These are phyloP conservation scores for Citrullus colocynthis DNA, from an alignment of 306 rosid species.

Conservation along the genomic window DNA sequence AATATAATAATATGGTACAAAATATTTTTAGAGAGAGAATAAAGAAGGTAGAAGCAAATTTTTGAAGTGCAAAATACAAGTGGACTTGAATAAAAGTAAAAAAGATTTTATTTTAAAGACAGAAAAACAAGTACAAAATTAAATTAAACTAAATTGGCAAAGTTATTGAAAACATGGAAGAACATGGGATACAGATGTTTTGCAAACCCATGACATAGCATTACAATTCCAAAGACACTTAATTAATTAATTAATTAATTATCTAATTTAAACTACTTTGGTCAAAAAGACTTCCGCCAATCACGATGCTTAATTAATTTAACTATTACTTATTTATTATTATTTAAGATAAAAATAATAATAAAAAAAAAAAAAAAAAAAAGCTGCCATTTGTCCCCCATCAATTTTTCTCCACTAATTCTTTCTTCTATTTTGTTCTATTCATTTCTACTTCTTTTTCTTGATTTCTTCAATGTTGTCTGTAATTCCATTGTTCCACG, in stretches of 20 bases:
- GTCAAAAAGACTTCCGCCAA: slow-evolving; percentile 29
- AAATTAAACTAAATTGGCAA: too few relatives aligned
- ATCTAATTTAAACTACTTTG: not conserved
- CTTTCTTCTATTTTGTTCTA: not conserved
- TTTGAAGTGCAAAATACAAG: not conserved
- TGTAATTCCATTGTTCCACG: too few relatives aligned
- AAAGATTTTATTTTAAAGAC: not conserved
- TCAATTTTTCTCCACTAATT: not conserved
- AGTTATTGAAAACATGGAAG: slow-evolving; percentile 18
- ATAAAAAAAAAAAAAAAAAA: not conserved
- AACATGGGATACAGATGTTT: slow-evolving; percentile 46
- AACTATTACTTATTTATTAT: not conserved
- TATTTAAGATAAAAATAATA: too few relatives aligned
- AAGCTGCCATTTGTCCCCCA: not conserved
- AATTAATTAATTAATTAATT: too few relatives aligned
- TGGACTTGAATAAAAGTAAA: not conserved
- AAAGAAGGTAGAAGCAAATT: not conserved
- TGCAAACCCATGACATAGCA: not conserved
- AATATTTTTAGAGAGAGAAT: slow-evolving; percentile 5
- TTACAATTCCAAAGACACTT: not conserved
- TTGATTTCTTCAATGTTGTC: too few relatives aligned
- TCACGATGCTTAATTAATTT: slow-evolving; percentile 33
- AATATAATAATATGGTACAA: slow-evolving; percentile 16
- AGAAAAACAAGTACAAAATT: too few relatives aligned
- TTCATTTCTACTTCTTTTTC: not conserved